Conservation (phyloP, 2,329 filamentous ascomycete species). For the Onygenales sp. region DNA sequence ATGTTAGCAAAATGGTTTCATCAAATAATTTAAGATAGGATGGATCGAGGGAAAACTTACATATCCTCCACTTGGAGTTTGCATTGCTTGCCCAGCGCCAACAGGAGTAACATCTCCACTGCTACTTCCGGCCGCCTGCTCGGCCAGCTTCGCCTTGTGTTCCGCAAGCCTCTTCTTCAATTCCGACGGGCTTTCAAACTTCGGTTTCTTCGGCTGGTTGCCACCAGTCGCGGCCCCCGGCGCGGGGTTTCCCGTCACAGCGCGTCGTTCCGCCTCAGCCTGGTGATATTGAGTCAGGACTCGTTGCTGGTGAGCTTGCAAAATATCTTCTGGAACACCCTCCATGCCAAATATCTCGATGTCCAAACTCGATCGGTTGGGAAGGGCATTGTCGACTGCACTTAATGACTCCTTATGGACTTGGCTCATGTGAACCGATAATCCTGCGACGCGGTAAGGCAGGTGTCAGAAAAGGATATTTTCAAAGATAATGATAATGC, state of each 20-base stretch:
- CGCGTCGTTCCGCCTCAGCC: constrained; percentile 71
- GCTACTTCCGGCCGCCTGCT: constrained; percentile 46
- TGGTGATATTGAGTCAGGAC: constrained; percentile 80
- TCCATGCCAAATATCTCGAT: constrained; percentile 99
- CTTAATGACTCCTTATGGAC: constrained; percentile 91
- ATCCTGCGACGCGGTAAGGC: constrained; percentile 45
- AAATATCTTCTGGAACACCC: constrained; percentile 79
- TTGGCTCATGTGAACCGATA: constrained; percentile 95
- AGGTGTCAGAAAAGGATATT: neutral
- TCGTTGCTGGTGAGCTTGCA: constrained; percentile 74
- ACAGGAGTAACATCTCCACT: constrained; percentile 51
- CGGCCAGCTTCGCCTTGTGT: constrained; percentile 57
- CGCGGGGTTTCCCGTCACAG: constrained; percentile 73
- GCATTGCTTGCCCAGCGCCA: constrained; percentile 37
- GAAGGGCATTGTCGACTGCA: constrained; percentile 83
- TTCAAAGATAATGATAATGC: neutral
- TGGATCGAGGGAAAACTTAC: constrained; percentile 40
- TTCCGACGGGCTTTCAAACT: constrained; percentile 66
- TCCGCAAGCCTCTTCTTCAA: constrained; percentile 72
- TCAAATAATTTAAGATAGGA: neutral
- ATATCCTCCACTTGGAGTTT: constrained; percentile 42
- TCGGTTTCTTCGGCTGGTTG: constrained; percentile 49
- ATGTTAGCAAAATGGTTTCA: neutral
- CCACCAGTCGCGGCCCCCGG: constrained; percentile 46
- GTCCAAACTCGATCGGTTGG: constrained; percentile 74